Percentiles rank a stretch among this genome's conserved stretches.
phyloP scores from a whole-genome alignment of 768 basidiomycete species.

The Russula compacta region DNA sequence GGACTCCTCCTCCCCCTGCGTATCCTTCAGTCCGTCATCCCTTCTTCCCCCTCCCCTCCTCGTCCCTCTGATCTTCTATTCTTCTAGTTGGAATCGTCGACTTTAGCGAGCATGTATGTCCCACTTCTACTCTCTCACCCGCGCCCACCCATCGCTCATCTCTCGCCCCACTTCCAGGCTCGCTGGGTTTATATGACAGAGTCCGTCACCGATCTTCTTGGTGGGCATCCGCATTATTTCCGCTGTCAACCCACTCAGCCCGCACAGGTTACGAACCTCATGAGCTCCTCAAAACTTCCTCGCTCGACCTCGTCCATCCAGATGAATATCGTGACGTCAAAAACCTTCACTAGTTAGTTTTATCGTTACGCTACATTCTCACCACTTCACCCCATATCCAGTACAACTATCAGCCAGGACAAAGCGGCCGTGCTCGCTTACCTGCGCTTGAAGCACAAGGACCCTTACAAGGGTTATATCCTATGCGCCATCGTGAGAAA shows the following conservation, averaged over 20 bases:
- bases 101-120: constrained; percentile 59
- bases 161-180: constrained; percentile 33
- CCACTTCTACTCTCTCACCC: constrained; percentile 19
- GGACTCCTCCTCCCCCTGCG: constrained; percentile 35
- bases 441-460: constrained; percentile 70
- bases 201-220: constrained; percentile 56
- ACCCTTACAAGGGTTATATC: constrained; percentile 66
- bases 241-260: not conserved
- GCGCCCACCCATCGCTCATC: not conserved
- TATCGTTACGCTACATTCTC: not conserved
- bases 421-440: constrained; percentile 75
- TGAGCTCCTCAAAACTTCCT: constrained; percentile 60
- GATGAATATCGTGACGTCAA: constrained; percentile 64
- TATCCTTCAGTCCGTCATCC: constrained; percentile 64
- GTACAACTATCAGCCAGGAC: constrained; percentile 69
- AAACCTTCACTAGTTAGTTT: constrained; percentile 56
- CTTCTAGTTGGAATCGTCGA: constrained; percentile 67
- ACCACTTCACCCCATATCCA: constrained; percentile 22
- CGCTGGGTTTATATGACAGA: constrained; percentile 61
- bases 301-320: constrained; percentile 70
- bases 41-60: not conserved
- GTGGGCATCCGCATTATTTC: constrained; percentile 25
- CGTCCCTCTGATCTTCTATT: not conserved
- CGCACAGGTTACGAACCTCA: constrained; percentile 61
- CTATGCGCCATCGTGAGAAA: constrained; percentile 64